Evolutionary conservation across 305 asterid species (phyloP).

Genomic region (Fraxinus paxiana): DNA sequence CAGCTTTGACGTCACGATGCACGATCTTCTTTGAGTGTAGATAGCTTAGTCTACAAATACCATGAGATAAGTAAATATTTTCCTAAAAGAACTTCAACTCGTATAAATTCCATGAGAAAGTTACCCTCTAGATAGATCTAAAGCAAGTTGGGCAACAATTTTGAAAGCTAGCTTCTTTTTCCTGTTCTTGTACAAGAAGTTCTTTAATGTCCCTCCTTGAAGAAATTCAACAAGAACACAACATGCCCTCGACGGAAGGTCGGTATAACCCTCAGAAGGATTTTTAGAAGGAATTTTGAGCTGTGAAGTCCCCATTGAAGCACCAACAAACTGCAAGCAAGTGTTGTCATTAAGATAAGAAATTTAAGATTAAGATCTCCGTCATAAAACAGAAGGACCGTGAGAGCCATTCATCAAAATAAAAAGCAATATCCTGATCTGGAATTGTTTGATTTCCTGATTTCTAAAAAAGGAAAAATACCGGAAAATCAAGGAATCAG

Average conservation of each 20-base stretch:
- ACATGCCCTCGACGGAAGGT: constrained; percentile 40
- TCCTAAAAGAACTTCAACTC: neutral
- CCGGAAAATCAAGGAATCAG: neutral
- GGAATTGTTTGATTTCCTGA: neutral
- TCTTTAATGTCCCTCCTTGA: constrained; percentile 52
- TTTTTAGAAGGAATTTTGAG: constrained; percentile 31
- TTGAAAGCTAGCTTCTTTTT: constrained; percentile 41
- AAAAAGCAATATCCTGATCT: neutral
- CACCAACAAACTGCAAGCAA: constrained; percentile 52
- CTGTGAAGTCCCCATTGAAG: constrained; percentile 51
- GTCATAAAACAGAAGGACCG: neutral
- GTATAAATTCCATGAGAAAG: neutral
- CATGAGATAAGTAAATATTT: neutral
- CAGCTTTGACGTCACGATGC: neutral
- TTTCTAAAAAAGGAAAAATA: neutral
- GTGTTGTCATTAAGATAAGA: neutral
- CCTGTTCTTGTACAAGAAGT: constrained; percentile 33
- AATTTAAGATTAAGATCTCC: neutral
- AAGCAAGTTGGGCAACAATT: constrained; percentile 46
- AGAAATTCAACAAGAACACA: constrained; percentile 56
- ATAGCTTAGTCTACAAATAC: neutral
- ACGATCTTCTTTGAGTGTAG: neutral
- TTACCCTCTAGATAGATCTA: constrained; percentile 58
- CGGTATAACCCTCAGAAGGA: constrained; percentile 29
- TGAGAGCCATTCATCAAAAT: neutral